phyloP scores from a whole-genome alignment of 495 filamentous ascomycete genomes.

The Aspergillus nanangensis region DNA sequence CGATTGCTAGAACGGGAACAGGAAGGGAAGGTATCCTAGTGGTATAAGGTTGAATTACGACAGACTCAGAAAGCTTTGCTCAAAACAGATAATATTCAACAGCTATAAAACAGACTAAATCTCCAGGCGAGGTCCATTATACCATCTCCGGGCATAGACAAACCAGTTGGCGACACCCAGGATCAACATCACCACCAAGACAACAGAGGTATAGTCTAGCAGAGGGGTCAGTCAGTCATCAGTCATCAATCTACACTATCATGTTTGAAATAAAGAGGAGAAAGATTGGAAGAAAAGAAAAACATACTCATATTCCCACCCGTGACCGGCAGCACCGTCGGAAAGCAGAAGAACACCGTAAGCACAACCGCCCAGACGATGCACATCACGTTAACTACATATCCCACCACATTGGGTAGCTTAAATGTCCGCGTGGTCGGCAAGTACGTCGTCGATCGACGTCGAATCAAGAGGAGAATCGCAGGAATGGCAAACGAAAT shows the following conservation, averaged over 20 bases:
- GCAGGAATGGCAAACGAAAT: slow-evolving; percentile 25
- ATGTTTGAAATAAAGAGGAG: background rate
- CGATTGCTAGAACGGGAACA: too few species aligned
- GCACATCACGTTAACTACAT: slow-evolving; percentile 12
- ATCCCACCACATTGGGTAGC: slow-evolving; percentile 15
- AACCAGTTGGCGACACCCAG: slow-evolving; percentile 24
- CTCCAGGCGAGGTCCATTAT: slow-evolving; percentile 28
- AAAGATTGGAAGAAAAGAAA: slow-evolving; percentile 9
- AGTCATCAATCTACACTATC: background rate
- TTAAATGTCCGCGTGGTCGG: slow-evolving; percentile 11
- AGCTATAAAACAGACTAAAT: background rate
- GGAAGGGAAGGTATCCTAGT: too few species aligned
- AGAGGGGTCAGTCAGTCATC: background rate
- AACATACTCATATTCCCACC: slow-evolving; percentile 26
- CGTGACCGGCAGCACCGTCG: slow-evolving; percentile 15
- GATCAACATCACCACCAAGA: slow-evolving; percentile 23
- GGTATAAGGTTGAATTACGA: too few species aligned
- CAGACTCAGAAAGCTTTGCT: too few species aligned
- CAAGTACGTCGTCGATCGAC: slow-evolving; percentile 11
- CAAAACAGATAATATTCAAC: too few species aligned
- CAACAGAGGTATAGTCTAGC: slow-evolving; percentile 27
- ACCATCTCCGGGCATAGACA: slow-evolving; percentile 21
- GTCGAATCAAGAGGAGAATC: slow-evolving; percentile 13
- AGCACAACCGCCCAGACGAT: slow-evolving; percentile 15
- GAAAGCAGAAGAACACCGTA: slow-evolving; percentile 23